phyloP scores from a whole-genome alignment of 2,329 filamentous ascomycete species.

The Diaporthe vexans region DNA sequence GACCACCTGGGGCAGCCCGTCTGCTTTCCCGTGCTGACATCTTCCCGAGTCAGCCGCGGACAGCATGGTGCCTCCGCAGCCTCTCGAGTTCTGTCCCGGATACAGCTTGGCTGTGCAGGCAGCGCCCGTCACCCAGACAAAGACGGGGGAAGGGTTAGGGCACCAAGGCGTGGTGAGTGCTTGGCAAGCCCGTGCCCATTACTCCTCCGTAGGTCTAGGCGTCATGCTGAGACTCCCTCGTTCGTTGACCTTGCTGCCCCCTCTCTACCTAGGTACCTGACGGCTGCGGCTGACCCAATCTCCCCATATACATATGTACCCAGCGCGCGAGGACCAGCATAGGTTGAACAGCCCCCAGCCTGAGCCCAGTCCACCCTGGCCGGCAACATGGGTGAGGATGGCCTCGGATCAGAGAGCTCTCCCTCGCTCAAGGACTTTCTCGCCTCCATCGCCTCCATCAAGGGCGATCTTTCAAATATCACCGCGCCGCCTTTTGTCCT shows the following conservation, averaged over 20 bases:
- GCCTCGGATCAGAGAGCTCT: conserved; percentile 40
- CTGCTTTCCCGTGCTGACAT: too few relatives aligned
- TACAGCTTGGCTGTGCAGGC: neutral
- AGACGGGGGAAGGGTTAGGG: neutral
- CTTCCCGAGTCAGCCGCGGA: too few relatives aligned
- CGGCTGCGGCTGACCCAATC: neutral
- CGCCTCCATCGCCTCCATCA: conserved; percentile 66
- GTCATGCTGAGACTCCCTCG: conserved; percentile 21
- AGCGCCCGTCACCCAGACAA: too few relatives aligned
- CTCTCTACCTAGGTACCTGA: neutral
- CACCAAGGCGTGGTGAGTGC: neutral
- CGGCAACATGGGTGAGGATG: conserved; percentile 26
- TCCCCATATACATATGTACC: too few relatives aligned
- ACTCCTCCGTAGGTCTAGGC: neutral
- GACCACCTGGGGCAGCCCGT: too few relatives aligned
- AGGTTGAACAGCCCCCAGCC: neutral
- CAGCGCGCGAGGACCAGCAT: neutral
- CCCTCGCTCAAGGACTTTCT: conserved; percentile 51
- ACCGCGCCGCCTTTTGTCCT: conserved; percentile 70
- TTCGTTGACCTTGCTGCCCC: neutral
- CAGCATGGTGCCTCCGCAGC: too few relatives aligned
- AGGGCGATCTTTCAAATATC: conserved; percentile 68
- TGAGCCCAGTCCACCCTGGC: neutral
- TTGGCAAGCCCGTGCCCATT: conserved; percentile 23
- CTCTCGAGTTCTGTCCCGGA: too few relatives aligned